Percentiles rank a stretch among this genome's conserved stretches.
Evolutionary conservation across 805 yeast genomes (phyloP).

Genomic region (Kazachstania psychrophila): DNA sequence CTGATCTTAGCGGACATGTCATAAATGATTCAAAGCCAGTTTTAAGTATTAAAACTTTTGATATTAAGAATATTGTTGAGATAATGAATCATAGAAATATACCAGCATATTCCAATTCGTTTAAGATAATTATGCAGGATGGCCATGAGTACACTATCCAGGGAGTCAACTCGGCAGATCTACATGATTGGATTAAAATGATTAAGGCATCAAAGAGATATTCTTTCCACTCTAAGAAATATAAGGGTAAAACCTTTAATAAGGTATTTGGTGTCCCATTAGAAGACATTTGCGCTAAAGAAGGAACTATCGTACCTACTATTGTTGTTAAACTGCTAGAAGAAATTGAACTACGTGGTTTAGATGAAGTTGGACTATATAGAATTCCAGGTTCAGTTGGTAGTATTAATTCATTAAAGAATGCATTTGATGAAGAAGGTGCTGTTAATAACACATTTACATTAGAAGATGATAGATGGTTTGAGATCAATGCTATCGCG

Average conservation of each 20-base stretch:
- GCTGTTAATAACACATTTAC: slow-evolving; percentile 36
- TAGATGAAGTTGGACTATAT: slow-evolving; percentile 86
- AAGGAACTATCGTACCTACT: slow-evolving; percentile 50
- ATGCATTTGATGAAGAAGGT: slow-evolving; percentile 43
- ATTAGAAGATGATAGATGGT: slow-evolving; percentile 48
- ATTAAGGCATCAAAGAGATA: slow-evolving; percentile 34
- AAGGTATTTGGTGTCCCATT: slow-evolving; percentile 84
- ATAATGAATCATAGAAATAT: slow-evolving; percentile 30
- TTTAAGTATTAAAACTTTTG: slow-evolving; percentile 37
- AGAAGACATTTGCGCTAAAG: slow-evolving; percentile 64
- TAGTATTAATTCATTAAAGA: slow-evolving; percentile 44
- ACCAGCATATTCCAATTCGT: slow-evolving; percentile 20
- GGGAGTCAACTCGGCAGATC: slow-evolving; percentile 49
- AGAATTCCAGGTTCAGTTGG: slow-evolving; percentile 61
- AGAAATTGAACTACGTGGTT: slow-evolving; percentile 77
- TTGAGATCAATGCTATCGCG: slow-evolving; percentile 78
- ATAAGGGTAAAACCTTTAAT: slow-evolving; percentile 34
- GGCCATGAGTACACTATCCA: slow-evolving; percentile 59
- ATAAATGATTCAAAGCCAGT: slow-evolving; percentile 41
- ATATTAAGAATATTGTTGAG: slow-evolving; percentile 30
- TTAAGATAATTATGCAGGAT: slow-evolving; percentile 36
- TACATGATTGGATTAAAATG: slow-evolving; percentile 62
- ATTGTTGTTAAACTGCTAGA: slow-evolving; percentile 57
- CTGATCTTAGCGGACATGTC: slow-evolving; percentile 39
- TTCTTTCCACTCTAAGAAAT: slow-evolving; percentile 35